Evolutionary conservation across 495 filamentous ascomycete species (phyloP).

Genomic region (Clohesyomyces aquaticus): DNA sequence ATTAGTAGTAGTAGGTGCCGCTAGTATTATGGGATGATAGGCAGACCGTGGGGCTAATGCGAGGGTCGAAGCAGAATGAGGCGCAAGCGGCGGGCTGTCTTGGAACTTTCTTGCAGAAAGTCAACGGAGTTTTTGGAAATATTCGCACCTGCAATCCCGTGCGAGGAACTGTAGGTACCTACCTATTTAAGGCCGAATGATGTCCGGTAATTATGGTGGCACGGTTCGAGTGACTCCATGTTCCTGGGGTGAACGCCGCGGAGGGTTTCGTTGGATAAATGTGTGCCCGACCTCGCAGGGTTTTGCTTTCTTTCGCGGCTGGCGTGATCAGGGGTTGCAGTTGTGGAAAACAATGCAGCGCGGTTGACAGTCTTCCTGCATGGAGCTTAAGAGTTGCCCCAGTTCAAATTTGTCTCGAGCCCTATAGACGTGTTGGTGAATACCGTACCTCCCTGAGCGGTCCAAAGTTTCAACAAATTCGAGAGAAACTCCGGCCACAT

Average conservation of each 20-base stretch:
- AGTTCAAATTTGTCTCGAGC: too few species aligned
- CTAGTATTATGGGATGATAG: neutral
- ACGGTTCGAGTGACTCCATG: constrained; percentile 2
- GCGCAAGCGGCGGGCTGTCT: constrained; percentile 1
- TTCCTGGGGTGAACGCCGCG: too few species aligned
- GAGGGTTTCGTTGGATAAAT: too few species aligned
- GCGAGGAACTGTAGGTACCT: neutral
- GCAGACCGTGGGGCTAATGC: neutral
- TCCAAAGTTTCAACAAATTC: too few species aligned
- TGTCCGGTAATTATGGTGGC: neutral
- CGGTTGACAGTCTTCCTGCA: too few species aligned
- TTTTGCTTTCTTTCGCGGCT: neutral
- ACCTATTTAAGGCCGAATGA: neutral
- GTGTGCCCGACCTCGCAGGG: constrained; percentile 1
- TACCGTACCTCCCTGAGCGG: too few species aligned
- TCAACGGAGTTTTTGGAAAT: constrained; percentile 1
- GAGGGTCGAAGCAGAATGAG: constrained; percentile 1
- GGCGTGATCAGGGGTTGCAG: too few species aligned
- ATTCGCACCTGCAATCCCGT: constrained; percentile 1
- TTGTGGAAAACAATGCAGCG: too few species aligned
- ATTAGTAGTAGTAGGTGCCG: constrained; percentile 3
- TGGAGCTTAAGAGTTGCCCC: too few species aligned
- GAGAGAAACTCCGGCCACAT: too few species aligned
- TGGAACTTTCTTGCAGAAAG: too few species aligned
- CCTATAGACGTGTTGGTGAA: too few species aligned